Percentiles rank a stretch among this genome's conserved stretches.
These are phyloP conservation scores for Durotheca rogersii DNA, from an alignment of 495 filamentous ascomycete genomes.

Conservation along the genomic window DNA sequence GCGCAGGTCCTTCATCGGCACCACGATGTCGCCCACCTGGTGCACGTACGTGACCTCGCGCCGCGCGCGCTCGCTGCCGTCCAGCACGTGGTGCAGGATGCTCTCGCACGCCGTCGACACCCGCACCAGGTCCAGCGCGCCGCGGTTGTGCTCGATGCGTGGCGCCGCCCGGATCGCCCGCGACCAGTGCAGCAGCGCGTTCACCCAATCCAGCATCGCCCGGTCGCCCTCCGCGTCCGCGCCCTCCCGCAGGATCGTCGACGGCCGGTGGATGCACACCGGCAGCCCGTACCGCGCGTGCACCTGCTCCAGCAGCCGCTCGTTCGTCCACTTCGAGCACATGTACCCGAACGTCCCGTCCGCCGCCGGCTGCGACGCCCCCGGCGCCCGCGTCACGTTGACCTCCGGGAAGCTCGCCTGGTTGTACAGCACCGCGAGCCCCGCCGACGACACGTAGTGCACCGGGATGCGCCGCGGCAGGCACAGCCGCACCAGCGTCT, in stretches of 20 bases:
- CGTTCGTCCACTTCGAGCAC: conserved; percentile 52
- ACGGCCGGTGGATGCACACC: conserved; percentile 44
- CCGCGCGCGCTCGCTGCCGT: too few relatives aligned
- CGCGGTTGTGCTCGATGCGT: conserved; percentile 2
- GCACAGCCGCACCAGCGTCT: conserved; percentile 16
- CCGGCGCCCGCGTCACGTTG: too few relatives aligned
- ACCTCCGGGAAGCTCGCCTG: conserved; percentile 5
- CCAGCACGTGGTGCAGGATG: too few relatives aligned
- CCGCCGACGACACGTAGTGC: conserved; percentile 50
- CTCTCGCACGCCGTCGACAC: conserved; percentile 15
- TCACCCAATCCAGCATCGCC: conserved; percentile 30
- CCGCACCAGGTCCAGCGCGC: conserved; percentile 23
- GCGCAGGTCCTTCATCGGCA: too few relatives aligned
- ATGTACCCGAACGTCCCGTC: conserved; percentile 40
- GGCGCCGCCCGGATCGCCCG: conserved; percentile 15
- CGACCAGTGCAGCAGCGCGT: conserved; percentile 19
- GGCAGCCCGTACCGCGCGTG: conserved; percentile 27
- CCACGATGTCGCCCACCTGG: too few relatives aligned
- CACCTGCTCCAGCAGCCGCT: conserved; percentile 44
- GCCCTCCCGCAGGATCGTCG: conserved; percentile 31
- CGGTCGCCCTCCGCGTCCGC: background rate
- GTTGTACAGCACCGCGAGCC: conserved; percentile 33
- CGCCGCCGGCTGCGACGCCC: background rate
- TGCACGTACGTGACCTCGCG: too few relatives aligned
- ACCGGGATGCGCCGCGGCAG: conserved; percentile 32